Evolutionary conservation across 768 basidiomycete species (phyloP).

Genomic region (Leccinum olivaceopallidum): DNA sequence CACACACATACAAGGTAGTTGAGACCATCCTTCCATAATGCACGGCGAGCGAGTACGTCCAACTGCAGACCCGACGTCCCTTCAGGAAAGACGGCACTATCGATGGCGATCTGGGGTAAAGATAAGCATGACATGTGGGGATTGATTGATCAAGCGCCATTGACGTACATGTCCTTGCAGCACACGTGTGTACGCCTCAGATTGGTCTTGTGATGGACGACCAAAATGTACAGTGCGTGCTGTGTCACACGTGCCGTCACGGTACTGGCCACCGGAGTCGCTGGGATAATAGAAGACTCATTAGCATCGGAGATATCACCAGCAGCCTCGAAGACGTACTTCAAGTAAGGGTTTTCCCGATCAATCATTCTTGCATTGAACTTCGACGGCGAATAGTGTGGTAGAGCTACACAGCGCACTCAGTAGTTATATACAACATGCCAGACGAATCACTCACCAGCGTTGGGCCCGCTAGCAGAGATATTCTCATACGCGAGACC

Average conservation of each 20-base stretch:
- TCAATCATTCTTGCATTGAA: constrained; percentile 71
- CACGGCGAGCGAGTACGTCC: constrained; percentile 87
- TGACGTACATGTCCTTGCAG: constrained; percentile 90
- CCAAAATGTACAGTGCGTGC: constrained; percentile 86
- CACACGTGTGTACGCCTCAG: constrained; percentile 91
- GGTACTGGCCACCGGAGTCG: constrained; percentile 90
- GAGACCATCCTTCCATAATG: constrained; percentile 83
- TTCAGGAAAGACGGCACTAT: constrained; percentile 86
- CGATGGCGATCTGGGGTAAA: constrained; percentile 76
- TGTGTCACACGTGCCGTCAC: constrained; percentile 88
- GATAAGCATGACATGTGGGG: constrained; percentile 20
- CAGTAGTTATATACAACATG: not conserved
- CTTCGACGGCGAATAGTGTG: constrained; percentile 87
- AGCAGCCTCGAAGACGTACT: constrained; percentile 48
- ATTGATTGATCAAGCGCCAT: constrained; percentile 19
- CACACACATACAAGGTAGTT: constrained; percentile 65
- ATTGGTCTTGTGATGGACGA: constrained; percentile 80
- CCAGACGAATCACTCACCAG: constrained; percentile 42
- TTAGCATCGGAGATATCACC: constrained; percentile 17
- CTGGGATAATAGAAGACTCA: constrained; percentile 40
- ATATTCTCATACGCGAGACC: constrained; percentile 90
- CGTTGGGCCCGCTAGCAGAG: constrained; percentile 87
- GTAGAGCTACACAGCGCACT: constrained; percentile 55
- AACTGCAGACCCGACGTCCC: constrained; percentile 83
- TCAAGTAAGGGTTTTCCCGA: constrained; percentile 81